phyloP scores from a whole-genome alignment of 1,284 basidiomycete species.

The Microbotryum lychnidis-dioicae region DNA sequence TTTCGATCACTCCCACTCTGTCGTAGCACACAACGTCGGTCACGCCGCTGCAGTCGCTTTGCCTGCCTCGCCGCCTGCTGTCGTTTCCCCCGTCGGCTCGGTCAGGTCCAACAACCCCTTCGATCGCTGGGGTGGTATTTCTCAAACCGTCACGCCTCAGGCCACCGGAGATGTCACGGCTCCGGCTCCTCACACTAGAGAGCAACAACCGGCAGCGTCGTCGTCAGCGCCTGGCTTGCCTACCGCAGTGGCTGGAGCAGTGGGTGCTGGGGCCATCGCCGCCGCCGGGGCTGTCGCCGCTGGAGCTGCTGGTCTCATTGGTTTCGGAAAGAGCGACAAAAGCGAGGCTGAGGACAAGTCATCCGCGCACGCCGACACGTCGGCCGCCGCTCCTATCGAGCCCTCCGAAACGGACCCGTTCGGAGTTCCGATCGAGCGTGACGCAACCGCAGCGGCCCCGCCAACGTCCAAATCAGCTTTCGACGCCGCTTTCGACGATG shows the following conservation, averaged over 20 bases:
- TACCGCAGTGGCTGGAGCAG: conserved; percentile 34
- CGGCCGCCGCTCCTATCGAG: neutral
- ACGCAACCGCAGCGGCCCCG: conserved; percentile 14
- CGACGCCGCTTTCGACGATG: conserved; percentile 63
- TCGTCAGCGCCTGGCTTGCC: conserved; percentile 5
- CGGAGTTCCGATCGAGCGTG: conserved; percentile 7
- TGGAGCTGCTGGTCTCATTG: conserved; percentile 6
- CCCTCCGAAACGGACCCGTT: neutral
- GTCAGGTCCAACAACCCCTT: conserved; percentile 88
- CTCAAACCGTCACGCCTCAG: conserved; percentile 12
- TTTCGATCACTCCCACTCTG: conserved; percentile 24
- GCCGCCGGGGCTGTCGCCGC: conserved; percentile 34
- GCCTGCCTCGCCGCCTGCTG: conserved; percentile 54
- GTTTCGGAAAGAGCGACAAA: conserved; percentile 6
- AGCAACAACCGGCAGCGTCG: neutral
- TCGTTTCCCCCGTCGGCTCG: conserved; percentile 42
- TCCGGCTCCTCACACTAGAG: neutral
- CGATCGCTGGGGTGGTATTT: conserved; percentile 58
- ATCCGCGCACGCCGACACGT: conserved; percentile 25
- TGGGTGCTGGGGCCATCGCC: conserved; percentile 36
- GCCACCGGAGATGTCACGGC: conserved; percentile 15
- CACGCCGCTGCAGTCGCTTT: conserved; percentile 52
- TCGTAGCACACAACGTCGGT: conserved; percentile 21
- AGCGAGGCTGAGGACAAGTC: conserved; percentile 1
- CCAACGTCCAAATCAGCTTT: conserved; percentile 43